phyloP scores from a whole-genome alignment of 2,329 filamentous ascomycete genomes.

The Cercospora sp. region DNA sequence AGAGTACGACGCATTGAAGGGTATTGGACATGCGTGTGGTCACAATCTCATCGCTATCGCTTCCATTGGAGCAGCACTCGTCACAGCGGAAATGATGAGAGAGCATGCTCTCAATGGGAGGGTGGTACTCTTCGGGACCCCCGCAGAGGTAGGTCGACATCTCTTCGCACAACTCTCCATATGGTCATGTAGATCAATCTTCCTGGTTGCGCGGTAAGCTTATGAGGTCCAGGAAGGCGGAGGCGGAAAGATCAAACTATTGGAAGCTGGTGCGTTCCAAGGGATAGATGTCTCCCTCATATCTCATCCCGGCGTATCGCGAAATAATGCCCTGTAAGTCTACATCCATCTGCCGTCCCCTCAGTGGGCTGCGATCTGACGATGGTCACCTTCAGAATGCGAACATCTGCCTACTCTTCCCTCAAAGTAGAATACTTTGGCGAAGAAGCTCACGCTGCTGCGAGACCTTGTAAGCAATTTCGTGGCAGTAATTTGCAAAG shows the following conservation, averaged over 20 bases:
- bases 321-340: slow-evolving; percentile 39
- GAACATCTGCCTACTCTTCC: slow-evolving; percentile 54
- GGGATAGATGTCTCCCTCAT: slow-evolving; percentile 40
- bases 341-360: background rate
- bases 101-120: slow-evolving; percentile 38
- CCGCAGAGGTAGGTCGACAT: slow-evolving; percentile 41
- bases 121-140: slow-evolving; percentile 47
- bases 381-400: slow-evolving; percentile 42
- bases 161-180: background rate
- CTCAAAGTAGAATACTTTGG: slow-evolving; percentile 52
- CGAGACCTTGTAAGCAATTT: slow-evolving; percentile 19
- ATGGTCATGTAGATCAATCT: background rate
- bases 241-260: slow-evolving; percentile 47
- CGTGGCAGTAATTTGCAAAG: background rate
- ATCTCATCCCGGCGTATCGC: slow-evolving; percentile 40
- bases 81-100: slow-evolving; percentile 38
- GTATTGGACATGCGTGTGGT: slow-evolving; percentile 49
- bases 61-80: slow-evolving; percentile 43
- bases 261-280: slow-evolving; percentile 48
- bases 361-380: background rate
- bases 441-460: slow-evolving; percentile 42
- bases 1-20: slow-evolving; percentile 43
- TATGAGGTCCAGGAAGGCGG: slow-evolving; percentile 21
- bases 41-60: slow-evolving; percentile 49
- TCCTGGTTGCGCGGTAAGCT: background rate